phyloP scores from a whole-genome alignment of 1,284 basidiomycete genomes.

The Meira miltonrushii region DNA sequence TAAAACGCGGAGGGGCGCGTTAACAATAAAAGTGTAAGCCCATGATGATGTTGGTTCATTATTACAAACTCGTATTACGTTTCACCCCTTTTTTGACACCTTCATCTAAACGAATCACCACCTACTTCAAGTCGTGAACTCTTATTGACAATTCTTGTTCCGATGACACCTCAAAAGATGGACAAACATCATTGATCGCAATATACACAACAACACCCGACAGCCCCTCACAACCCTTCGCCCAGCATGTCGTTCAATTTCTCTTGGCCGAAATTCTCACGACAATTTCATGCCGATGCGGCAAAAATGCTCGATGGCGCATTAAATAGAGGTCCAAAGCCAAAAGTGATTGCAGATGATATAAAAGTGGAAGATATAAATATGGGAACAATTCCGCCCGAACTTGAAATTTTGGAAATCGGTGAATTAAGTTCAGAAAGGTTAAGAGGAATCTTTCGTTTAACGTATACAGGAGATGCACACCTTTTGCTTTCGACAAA shows the following conservation, averaged over 20 bases:
- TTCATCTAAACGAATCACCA: no score
- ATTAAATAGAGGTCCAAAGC: conserved; percentile 60
- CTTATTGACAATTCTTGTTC: no score
- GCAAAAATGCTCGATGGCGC: conserved; percentile 53
- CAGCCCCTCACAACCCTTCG: not conserved
- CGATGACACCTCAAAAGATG: not conserved
- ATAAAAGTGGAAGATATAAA: conserved; percentile 95
- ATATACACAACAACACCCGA: no score
- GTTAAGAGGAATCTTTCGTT: conserved; percentile 91
- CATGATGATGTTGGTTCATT: no score
- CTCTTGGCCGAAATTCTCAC: conserved; percentile 86
- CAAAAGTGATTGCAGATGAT: conserved; percentile 91
- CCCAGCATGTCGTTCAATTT: conserved; percentile 89
- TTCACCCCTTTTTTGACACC: no score
- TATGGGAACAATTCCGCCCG: conserved; percentile 97
- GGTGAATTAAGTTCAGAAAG: conserved; percentile 92
- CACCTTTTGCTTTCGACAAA: conserved; percentile 92
- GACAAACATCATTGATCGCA: not conserved
- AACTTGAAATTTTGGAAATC: conserved; percentile 94
- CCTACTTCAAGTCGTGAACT: no score
- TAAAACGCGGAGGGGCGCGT: no score
- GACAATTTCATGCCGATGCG: conserved; percentile 56
- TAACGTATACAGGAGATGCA: conserved; percentile 93
- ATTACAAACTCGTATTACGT: no score
- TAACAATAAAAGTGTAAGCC: no score